Evolutionary conservation across 345 rosid genomes (phyloP).

Genomic region (Garcia nutans): DNA sequence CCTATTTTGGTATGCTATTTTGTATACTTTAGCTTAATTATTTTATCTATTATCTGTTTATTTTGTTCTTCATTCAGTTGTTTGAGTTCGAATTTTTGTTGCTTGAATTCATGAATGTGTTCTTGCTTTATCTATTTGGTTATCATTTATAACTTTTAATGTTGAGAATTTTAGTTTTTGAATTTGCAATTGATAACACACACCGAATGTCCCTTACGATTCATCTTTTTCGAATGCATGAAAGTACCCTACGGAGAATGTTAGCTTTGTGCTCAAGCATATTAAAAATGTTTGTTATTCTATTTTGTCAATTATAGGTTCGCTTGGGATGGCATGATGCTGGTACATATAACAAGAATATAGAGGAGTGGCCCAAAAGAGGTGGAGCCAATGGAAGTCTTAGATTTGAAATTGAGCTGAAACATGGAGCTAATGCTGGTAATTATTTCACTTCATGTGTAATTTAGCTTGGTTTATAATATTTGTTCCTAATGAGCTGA

Average conservation of each 20-base stretch:
- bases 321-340: slow-evolving; percentile 98
- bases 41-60: background rate
- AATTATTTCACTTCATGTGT: slow-evolving; percentile 14
- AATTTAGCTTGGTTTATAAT: slow-evolving; percentile 4
- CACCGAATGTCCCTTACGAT: background rate
- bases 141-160: too few species aligned
- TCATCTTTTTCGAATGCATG: background rate
- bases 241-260: too few species aligned
- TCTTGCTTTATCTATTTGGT: too few species aligned
- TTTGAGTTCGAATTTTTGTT: background rate
- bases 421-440: slow-evolving; percentile 97
- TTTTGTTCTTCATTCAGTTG: background rate
- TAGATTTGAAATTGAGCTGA: slow-evolving; percentile 85
- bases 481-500: slow-evolving; percentile 19
- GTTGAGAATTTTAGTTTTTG: too few species aligned
- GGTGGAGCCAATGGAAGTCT: slow-evolving; percentile 97
- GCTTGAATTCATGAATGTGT: background rate
- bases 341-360: slow-evolving; percentile 88
- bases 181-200: too few species aligned
- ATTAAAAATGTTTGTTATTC: background rate
- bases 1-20: slow-evolving; percentile 60
- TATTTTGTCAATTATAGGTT: slow-evolving; percentile 42
- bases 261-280: background rate
- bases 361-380: slow-evolving; percentile 84
- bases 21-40: background rate